Base-by-base conservation (phyloP, 805 yeast genomes). In the Priceomyces melissophilus region DNA sequence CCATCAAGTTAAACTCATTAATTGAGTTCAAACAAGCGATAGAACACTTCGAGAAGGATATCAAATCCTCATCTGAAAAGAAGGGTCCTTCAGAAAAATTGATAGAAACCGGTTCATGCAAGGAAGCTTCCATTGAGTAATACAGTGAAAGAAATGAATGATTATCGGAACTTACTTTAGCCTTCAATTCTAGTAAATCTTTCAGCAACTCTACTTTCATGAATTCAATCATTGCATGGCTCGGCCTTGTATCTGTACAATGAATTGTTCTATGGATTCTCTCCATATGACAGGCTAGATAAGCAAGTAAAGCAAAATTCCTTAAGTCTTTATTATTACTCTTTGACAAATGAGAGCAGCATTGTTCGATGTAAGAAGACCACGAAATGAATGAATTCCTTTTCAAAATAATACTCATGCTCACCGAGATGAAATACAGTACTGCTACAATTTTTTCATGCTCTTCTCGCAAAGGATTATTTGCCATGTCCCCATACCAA, bases 61-160 rank as follows among this genome's bases (percentile, higher is more conserved):
- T 65, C 6, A 72, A 59, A 1, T 79, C 59, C 14, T 59, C 43
- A 3, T 50, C 48, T 10, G 52, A 50, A 17, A 60, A 46, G 27
- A 48, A 56, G 10, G 32, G 38, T 10, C 38, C 38, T 3, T 46
- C 52, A 25, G 32, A 25, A n/a, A 41, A 29, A 11, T 54, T 49
- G 5, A 60, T 49, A 27, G 50, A 48, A 30, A 63, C 58, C 41
- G 84, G 85, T 54, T 82, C 87, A 51, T 79, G 77, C 11, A 82
- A 58, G 54, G 78, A 81, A 0, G 87, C 87, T 53, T 81, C 83
- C 16, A 81, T 81, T 1, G 86, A 76, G 51, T 75, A 78, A 51
- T 68, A 76, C 56, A 73, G 81, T 3, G 82, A 69, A 57, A 75
- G 57, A 31, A 70, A 53, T 30, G 69, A 65, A 42, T 68, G 69